Base-by-base conservation (phyloP, 257 asterid genomes). In the Cordia subcordata region DNA sequence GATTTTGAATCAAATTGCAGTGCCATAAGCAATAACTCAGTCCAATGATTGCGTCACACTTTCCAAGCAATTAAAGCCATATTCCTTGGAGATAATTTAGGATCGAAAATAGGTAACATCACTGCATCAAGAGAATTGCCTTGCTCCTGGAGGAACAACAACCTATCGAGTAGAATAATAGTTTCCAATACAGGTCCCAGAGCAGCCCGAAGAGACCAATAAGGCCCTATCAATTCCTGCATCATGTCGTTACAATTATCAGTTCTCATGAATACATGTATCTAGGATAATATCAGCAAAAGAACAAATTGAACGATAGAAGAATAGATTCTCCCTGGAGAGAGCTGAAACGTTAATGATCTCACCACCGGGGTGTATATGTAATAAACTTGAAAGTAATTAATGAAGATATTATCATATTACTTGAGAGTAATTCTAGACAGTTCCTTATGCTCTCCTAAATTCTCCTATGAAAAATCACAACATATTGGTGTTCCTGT, bases 171-270 rank as follows among this genome's bases (percentile, higher is more conserved):
- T 54, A 89, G 85, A 68, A 92, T 56, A 23, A 86, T 45, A 50
- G 97, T 88, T 73, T 92, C 99, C 79, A 92, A 63, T 69, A 86
- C 71, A 4, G 96, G 95, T 52, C 95, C 96, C 59, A 88, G 59
- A 68, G 94, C 87, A 59, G 96, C 94, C 65, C 96, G 87, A 68
- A 92, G 81, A 55, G 99, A 81, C 99, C 96, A 86, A 66, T 86
- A 88, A 64, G 96, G 94, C 65, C 99, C 99, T 70, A 92, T 76
- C 51, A 82, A 72, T 55, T 72, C 95, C 96, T 89, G 95, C 82
- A 67, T 37, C 49, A 55, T 6, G 35, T 27, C 35, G 35, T 27
- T 27, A 27, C 4, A 27, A 6, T 27, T 6, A 27, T 27, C 35
- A 27, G n/a, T n/a, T n/a, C n/a, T n/a, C n/a, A n/a, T n/a, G n/a